Evolutionary conservation across 257 asterid species (phyloP).

Genomic region (Plectranthus barbatus): DNA sequence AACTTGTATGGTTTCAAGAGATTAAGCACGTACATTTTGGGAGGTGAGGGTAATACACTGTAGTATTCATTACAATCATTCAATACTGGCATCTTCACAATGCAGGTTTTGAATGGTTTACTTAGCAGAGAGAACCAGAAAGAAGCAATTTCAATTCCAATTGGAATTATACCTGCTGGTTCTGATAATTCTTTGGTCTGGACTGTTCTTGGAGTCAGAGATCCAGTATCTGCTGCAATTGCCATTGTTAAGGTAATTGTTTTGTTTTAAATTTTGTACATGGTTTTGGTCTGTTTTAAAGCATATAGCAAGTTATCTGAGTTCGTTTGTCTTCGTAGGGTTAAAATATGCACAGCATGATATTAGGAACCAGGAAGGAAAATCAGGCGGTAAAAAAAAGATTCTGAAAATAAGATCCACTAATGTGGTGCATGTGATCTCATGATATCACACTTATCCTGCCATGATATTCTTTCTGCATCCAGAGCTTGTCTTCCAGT

Average conservation of each 20-base stretch:
- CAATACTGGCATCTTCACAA: background rate
- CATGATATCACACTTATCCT: background rate
- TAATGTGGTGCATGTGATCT: background rate
- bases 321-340: background rate
- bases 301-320: background rate
- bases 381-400: background rate
- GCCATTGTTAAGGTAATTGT: constrained; percentile 97
- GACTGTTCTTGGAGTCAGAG: constrained; percentile 98
- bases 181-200: constrained; percentile 96
- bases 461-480: background rate
- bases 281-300: constrained; percentile 1
- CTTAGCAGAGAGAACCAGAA: constrained; percentile 91
- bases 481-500: background rate
- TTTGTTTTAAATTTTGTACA: background rate
- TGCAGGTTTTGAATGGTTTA: constrained; percentile 93
- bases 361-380: background rate
- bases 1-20: too few relatives aligned
- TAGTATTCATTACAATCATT: constrained; percentile 4
- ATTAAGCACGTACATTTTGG: background rate
- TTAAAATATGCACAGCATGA: background rate
- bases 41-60: background rate
- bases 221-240: constrained; percentile 94
- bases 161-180: constrained; percentile 99
- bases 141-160: constrained; percentile 91
- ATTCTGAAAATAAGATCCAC: background rate